phyloP scores from a whole-genome alignment of 2,329 filamentous ascomycete genomes.

The Nannizziopsis arthrosporioides region DNA sequence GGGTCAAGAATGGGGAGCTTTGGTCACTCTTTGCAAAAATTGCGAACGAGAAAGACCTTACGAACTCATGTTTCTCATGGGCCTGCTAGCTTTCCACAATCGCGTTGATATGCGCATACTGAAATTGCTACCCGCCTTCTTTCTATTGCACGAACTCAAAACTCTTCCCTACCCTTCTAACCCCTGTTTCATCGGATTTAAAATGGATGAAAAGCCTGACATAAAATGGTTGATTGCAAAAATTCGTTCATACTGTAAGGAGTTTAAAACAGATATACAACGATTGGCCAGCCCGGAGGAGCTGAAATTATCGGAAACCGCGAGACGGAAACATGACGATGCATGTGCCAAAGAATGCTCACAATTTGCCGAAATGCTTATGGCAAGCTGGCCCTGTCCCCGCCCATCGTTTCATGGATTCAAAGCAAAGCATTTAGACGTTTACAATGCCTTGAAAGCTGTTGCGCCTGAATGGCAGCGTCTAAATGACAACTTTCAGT shows the following conservation, averaged over 20 bases:
- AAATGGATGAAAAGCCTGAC: neutral
- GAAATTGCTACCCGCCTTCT: slow-evolving; percentile 1
- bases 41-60: neutral
- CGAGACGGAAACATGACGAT: neutral
- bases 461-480: slow-evolving; percentile 40
- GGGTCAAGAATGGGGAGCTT: slow-evolving; percentile 3
- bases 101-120: neutral
- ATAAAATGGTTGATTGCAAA: neutral
- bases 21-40: slow-evolving; percentile 4
- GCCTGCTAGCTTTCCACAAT: neutral
- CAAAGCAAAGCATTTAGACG: neutral
- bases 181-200: neutral
- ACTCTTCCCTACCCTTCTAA: neutral
- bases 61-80: neutral
- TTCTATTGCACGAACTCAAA: slow-evolving; percentile 2
- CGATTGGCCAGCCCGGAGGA: neutral
- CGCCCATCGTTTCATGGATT: neutral
- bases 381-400: neutral
- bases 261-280: neutral
- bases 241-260: neutral
- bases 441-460: slow-evolving; percentile 26
- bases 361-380: neutral
- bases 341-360: neutral
- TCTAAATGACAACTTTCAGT: slow-evolving; percentile 37
- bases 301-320: neutral